Conservation (phyloP, 2,329 filamentous ascomycete species). For the Penicillium sp. region DNA sequence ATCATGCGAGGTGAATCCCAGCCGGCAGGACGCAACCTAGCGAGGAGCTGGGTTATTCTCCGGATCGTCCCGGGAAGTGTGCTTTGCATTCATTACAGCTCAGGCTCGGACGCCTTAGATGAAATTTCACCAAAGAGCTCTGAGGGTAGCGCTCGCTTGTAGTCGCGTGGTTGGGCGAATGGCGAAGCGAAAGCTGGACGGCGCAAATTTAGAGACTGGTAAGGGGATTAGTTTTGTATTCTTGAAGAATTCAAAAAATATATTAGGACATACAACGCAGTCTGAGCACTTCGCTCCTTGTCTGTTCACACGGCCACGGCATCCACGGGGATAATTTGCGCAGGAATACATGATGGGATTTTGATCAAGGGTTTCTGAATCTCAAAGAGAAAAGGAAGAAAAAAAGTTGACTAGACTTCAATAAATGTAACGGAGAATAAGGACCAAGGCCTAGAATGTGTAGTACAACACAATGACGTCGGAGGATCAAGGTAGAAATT, state of each 20-base stretch:
- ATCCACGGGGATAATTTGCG: constrained; percentile 48
- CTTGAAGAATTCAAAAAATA: not conserved
- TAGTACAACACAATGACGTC: constrained; percentile 14
- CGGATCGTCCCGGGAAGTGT: constrained; percentile 9
- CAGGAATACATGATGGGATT: constrained; percentile 45
- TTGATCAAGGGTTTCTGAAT: not conserved
- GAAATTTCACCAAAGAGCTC: constrained; percentile 32
- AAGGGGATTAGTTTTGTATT: constrained; percentile 7
- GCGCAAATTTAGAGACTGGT: constrained; percentile 39
- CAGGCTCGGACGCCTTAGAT: constrained; percentile 19
- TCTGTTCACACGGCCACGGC: constrained; percentile 47
- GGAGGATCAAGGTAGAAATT: constrained; percentile 4
- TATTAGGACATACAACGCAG: constrained; percentile 41
- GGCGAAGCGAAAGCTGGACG: constrained; percentile 40
- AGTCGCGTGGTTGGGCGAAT: constrained; percentile 42
- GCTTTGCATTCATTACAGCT: constrained; percentile 16
- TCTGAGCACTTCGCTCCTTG: constrained; percentile 45
- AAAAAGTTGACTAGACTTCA: constrained; percentile 10
- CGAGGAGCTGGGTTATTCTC: constrained; percentile 5
- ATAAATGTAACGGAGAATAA: constrained; percentile 16
- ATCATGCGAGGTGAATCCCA: constrained; percentile 11
- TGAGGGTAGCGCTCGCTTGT: constrained; percentile 35
- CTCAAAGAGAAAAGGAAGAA: not conserved
- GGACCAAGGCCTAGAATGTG: constrained; percentile 5
- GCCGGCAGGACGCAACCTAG: constrained; percentile 11